Base-by-base conservation (phyloP, 148 eudicot species). In the Fagopyrum tataricum region DNA sequence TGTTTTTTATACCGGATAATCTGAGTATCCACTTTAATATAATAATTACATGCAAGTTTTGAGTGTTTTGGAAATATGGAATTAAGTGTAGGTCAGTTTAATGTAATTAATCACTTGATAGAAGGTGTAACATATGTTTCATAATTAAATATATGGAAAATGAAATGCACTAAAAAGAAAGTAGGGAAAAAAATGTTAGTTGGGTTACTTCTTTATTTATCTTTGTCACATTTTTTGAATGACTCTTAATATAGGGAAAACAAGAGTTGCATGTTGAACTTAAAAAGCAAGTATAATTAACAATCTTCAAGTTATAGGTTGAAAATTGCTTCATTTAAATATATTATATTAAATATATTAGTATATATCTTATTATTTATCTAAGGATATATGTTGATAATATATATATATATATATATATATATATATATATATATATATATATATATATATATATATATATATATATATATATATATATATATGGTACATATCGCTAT, bases 261-360 rank as follows among this genome's bases (percentile, higher is more conserved):
- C 66, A 59, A 59, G 39, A 59, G 66, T 59, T 59, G 66, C 66
- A 24, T 59, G 66, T 24, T 59, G 37, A 58, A 58, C 56, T 51
- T 14, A 4, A 51, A 14, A 51, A 51, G 14, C 17, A 3, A 31
- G 52, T 48, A 3, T 13, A 48, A 48, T 48, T 48, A 13, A 31
- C 37, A 31, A 31, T 31, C 37, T 31, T 31, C 2, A 31, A 31
- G 1, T 31, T 31, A 31, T 31, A 31, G 0, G 37, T 31, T 31
- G n/a, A n/a, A 0, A 31, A 31, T 31, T 31, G 37, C 37, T 31
- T 31, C 37, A 31, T 31, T 31, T 31, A 3, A 31, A 31, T 31
- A 31, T 3, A 31, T 31, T 0, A 31, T 31, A 31, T 31, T 31
- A 31, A 31, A 31, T 31, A 31, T 1, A 31, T 31, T 31, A 31